Base-by-base conservation (phyloP, 164 flowering plant genomes). In the Vitis riparia region DNA sequence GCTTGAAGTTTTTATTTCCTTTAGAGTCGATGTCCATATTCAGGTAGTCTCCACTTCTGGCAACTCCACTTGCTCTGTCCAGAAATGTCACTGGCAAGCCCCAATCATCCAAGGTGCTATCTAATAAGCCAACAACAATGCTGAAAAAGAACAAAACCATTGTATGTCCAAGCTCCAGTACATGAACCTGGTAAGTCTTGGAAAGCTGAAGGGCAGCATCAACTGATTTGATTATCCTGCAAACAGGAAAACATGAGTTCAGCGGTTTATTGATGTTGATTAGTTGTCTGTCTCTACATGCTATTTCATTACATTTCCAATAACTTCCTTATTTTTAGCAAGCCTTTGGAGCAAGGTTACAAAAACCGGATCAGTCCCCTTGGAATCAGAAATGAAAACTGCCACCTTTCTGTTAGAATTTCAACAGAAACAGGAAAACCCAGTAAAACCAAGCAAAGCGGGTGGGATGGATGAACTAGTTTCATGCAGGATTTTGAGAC, bases 161-260 rank as follows among this genome's bases (percentile, higher is more conserved):
- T 58, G 84, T 81, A 75, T 83, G 85, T 59, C 97, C 98, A 79
- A 83, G 81, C 66, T 85, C 96, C 68, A 71, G 15, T 66, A 82
- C 73, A 30, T 27, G 78, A 70, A 86, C 68, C 30, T 78, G 80
- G 73, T 77, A 90, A 55, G 65, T 76, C 57, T 85, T 78, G 51
- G 91, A 81, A 73, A 92, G 88, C 51, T 78, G 82, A 63, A 94
- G 87, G 2, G 81, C 77, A 79, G 71, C 82, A 79, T 88, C 82
- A 51, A 94, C 80, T 10, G 92, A 83, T 71, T 84, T 83, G 73
- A 84, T 69, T 63, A 87, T 85, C 93, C 97, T 92, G 92, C 83
- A 80, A 73, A 65, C 32, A 76, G 32, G 11, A 73, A 67, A 62
- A 32, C 8, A 68, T 19, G 53, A 53, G 51, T 51, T 55, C 48